A percentile compares a stretch with the other conserved stretches of the same genome.
These are phyloP conservation scores for Plantago lanceolata DNA, from an alignment of 305 asterid genomes.

Conservation along the genomic window DNA sequence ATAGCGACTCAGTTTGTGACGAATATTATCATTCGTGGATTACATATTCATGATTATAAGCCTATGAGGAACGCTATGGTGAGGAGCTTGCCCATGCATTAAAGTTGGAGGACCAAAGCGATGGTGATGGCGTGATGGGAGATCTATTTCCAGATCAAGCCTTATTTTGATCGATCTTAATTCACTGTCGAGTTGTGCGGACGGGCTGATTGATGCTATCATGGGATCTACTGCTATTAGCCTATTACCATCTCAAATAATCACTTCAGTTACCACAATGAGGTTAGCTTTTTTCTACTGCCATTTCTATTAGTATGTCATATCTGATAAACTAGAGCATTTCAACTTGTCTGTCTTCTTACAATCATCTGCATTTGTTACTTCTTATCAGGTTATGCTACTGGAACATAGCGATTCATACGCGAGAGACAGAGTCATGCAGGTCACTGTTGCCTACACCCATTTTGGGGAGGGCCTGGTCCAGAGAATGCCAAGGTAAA, in stretches of 20 bases:
- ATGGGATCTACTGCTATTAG: conserved; percentile 90
- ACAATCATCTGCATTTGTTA: not conserved
- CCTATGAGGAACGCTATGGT: conserved; percentile 78
- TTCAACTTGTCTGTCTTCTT: too few relatives aligned
- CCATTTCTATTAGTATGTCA: too few relatives aligned
- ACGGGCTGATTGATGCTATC: conserved; percentile 66
- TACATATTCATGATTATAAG: conserved; percentile 66
- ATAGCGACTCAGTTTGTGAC: conserved; percentile 59
- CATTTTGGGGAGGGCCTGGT: conserved; percentile 71
- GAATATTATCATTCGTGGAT: conserved; percentile 61
- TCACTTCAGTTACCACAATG: conserved; percentile 66
- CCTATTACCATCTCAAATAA: conserved; percentile 71
- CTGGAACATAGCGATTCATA: conserved; percentile 68
- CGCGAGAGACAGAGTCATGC: conserved; percentile 56
- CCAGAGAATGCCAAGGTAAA: conserved; percentile 79
- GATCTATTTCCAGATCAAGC: conserved; percentile 57
- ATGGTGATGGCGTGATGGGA: conserved; percentile 75
- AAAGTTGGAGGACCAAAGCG: conserved; percentile 74
- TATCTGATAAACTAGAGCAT: not conserved
- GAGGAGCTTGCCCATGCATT: conserved; percentile 60
- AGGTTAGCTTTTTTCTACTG: conserved; percentile 28
- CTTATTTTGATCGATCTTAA: conserved; percentile 71
- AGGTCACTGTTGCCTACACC: conserved; percentile 69
- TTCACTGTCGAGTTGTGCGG: conserved; percentile 61
- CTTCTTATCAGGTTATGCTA: conserved; percentile 44